A percentile compares a stretch with the other conserved stretches of the same genome.
Conservation (phyloP, 345 rosid genomes). For the Cardamine chenopodiifolia region DNA sequence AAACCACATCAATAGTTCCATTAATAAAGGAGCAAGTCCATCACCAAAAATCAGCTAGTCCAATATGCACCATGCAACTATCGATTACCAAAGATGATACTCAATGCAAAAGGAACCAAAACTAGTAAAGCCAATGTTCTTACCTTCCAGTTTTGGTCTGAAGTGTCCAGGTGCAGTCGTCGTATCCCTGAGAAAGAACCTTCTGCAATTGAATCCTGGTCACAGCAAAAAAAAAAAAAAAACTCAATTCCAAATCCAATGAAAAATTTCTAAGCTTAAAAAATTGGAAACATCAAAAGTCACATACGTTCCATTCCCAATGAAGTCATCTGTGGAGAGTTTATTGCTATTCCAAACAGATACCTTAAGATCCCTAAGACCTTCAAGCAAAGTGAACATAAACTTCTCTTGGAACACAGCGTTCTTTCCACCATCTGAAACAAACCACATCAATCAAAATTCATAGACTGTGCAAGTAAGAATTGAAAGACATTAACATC, state of each 20-base stretch:
- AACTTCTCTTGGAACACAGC: slow-evolving; percentile 93
- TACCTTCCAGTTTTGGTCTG: slow-evolving; percentile 87
- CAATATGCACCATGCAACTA: not conserved
- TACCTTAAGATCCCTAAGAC: slow-evolving; percentile 66
- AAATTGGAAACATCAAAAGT: not conserved
- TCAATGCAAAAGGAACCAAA: not conserved
- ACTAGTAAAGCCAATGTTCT: not conserved
- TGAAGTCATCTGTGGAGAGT: slow-evolving; percentile 66
- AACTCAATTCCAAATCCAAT: slow-evolving; percentile 9
- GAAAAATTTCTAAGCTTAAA: not conserved
- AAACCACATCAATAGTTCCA: not conserved
- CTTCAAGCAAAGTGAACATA: slow-evolving; percentile 71
- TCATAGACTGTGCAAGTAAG: not conserved
- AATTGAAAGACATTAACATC: not conserved
- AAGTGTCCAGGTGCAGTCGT: slow-evolving; percentile 76
- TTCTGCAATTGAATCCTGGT: slow-evolving; percentile 73
- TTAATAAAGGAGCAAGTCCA: not conserved
- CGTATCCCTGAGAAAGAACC: slow-evolving; percentile 75
- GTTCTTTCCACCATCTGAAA: slow-evolving; percentile 78
- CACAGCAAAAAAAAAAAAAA: slow-evolving; percentile 21
- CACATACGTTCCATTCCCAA: slow-evolving; percentile 84
- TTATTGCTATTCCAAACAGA: slow-evolving; percentile 85
- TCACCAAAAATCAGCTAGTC: slow-evolving; percentile 3
- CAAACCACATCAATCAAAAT: slow-evolving; percentile 4
- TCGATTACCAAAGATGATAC: slow-evolving; percentile 11